phyloP scores from a whole-genome alignment of 495 filamentous ascomycete species.

The Bombardia bombarda region DNA sequence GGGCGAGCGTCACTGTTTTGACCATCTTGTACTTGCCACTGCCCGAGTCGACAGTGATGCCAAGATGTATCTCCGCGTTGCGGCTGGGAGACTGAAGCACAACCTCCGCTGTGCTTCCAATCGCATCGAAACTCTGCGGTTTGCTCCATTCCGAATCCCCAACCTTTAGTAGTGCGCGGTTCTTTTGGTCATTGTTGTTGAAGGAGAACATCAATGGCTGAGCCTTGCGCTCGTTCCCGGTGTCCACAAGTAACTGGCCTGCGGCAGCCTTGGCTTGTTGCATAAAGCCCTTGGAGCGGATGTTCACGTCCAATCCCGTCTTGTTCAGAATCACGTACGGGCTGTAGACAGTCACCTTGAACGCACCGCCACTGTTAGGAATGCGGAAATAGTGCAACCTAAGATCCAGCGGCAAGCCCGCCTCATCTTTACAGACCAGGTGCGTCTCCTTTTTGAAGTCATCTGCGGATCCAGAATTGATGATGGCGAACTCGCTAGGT shows the following conservation, averaged over 20 bases:
- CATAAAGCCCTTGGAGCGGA: constrained; percentile 82
- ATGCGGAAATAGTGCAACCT: constrained; percentile 90
- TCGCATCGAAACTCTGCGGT: constrained; percentile 96
- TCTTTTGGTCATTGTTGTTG: constrained; percentile 74
- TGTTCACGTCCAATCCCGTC: constrained; percentile 80
- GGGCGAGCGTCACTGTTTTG: constrained; percentile 88
- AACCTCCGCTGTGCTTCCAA: constrained; percentile 83
- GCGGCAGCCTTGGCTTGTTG: constrained; percentile 74
- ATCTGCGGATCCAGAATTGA: constrained; percentile 83
- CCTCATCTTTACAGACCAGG: constrained; percentile 74
- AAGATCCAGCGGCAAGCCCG: constrained; percentile 68
- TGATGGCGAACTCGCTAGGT: constrained; percentile 90
- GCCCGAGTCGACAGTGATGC: constrained; percentile 79
- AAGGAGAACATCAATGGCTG: constrained; percentile 96
- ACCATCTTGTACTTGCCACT: constrained; percentile 97
- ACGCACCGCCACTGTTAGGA: constrained; percentile 88
- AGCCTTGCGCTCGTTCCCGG: constrained; percentile 47
- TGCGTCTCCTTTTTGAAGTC: constrained; percentile 78
- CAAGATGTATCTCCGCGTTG: constrained; percentile 79
- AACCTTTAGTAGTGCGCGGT: constrained; percentile 78
- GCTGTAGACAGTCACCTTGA: constrained; percentile 88
- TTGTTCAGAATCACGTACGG: constrained; percentile 93
- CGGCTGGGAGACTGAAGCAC: constrained; percentile 63
- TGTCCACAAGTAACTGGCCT: constrained; percentile 50
- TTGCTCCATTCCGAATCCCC: constrained; percentile 91